Evolutionary conservation across 345 rosid species (phyloP), one percentile per base, ranked within the genome.

Genomic region (Sonneratia alba): DNA sequence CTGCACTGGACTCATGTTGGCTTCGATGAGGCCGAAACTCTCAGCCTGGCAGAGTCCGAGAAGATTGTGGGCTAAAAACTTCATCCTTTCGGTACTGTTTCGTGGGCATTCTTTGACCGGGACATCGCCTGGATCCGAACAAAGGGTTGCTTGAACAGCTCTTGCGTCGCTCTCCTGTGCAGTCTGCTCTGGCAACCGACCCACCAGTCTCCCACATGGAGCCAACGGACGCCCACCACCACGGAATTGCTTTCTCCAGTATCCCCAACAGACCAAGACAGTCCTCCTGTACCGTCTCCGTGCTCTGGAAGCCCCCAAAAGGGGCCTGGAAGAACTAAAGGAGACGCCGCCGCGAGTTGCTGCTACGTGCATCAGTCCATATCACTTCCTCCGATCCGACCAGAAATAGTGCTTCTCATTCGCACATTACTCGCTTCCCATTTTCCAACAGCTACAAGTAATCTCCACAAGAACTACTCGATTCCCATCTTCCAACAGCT

Each of bases 181-280:
- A n/a, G 49, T 42, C 62, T 66, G 75, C 64, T 81, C 79, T 38
- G 27, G 32, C 49, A 55, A 24, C 53, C 71, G 70, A 59, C 68
- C 82, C 83, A 38, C 61, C 67, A 5, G 70, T 32, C 37, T 85
- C 87, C 73, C 1, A 89, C 85, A 13, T 79, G 85, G 73, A 95
- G 87, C 24, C 97, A 97, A 12, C 92, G 89, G 21, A 92, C 82
- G 32, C 97, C 97, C 97, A 91, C 99, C 99, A 95, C 38, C 99
- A 83, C 27, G 92, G 74, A 69, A 95, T 64, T 76, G 83, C 99
- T 85, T 95, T 95, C 85, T 95, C 99, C 22, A 95, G 78, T 71
- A 95, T 27, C 88, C 72, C 99, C 99, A 67, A 95, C 97, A 24
- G 99, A 90, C 96, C 97, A 95, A 36, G 85, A 9, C 69, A 95